These are phyloP conservation scores for Gleditsia sinensis DNA, from an alignment of 306 rosid species.

Conservation along the genomic window DNA sequence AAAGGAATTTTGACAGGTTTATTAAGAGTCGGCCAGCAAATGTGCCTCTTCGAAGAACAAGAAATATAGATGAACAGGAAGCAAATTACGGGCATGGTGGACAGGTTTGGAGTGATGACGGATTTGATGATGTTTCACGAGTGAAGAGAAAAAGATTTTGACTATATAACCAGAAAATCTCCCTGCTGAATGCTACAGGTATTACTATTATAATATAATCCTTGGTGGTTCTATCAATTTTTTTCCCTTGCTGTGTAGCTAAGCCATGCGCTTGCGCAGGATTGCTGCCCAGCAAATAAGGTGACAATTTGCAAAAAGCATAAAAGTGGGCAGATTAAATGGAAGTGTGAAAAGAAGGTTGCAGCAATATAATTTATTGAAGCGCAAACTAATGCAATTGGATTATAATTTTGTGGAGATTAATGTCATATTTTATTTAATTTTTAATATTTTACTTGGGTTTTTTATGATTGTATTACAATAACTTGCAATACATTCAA, in stretches of 20 bases:
- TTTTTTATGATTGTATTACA: too few relatives aligned
- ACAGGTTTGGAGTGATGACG: conserved; percentile 70
- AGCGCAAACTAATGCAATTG: background rate
- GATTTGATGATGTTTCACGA: conserved; percentile 69
- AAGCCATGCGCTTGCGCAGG: conserved; percentile 14
- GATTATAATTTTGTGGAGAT: background rate
- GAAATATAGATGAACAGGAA: conserved; percentile 77
- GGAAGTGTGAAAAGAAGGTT: conserved; percentile 20
- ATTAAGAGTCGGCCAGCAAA: conserved; percentile 66
- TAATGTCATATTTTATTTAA: too few relatives aligned
- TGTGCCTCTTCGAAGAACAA: conserved; percentile 68
- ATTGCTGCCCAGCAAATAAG: background rate
- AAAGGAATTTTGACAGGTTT: conserved; percentile 69
- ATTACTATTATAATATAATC: conserved; percentile 25
- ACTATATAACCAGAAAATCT: conserved; percentile 24
- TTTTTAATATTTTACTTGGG: too few relatives aligned
- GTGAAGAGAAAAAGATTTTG: conserved; percentile 78
- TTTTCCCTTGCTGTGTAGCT: conserved; percentile 19
- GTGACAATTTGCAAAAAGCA: background rate
- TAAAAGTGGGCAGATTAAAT: conserved; percentile 3
- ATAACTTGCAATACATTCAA: too few relatives aligned
- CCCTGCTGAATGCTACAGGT: conserved; percentile 26
- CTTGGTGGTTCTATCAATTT: background rate
- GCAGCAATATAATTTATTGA: background rate
- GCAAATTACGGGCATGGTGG: conserved; percentile 68